These are phyloP conservation scores for Roridomyces roridus DNA, from an alignment of 768 basidiomycete genomes.

Conservation along the genomic window DNA sequence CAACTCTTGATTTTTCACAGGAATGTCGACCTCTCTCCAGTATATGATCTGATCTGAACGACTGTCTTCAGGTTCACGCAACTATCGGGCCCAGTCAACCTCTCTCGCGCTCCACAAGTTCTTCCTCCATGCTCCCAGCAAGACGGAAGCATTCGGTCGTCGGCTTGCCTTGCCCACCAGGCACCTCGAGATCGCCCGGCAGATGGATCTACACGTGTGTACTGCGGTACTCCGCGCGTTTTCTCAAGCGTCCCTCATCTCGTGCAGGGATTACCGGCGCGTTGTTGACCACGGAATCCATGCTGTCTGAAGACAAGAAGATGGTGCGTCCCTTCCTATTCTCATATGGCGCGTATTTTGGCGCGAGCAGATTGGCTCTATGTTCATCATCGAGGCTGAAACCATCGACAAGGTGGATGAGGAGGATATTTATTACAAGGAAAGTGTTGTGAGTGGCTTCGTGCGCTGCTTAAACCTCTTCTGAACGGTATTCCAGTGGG, in stretches of 20 bases:
- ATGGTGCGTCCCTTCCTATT: conserved; percentile 29
- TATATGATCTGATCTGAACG: no score
- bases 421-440: conserved; percentile 25
- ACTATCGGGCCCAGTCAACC: conserved; percentile 1
- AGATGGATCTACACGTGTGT: conserved; percentile 42
- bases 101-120: conserved; percentile 32
- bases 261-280: conserved; percentile 37
- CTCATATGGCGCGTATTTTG: background rate
- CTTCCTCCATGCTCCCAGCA: conserved; percentile 53
- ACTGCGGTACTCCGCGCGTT: no score
- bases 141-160: conserved; percentile 42
- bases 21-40: no score
- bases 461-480: background rate
- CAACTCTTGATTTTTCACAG: no score
- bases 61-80: background rate
- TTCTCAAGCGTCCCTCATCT: background rate
- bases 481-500: conserved; percentile 13
- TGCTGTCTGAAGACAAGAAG: conserved; percentile 49
- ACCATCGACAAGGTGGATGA: conserved; percentile 39
- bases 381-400: conserved; percentile 47
- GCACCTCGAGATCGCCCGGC: conserved; percentile 43
- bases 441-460: conserved; percentile 21
- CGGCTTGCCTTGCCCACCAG: conserved; percentile 44
- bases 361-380: conserved; percentile 49
- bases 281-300: conserved; percentile 36